A percentile compares a stretch with the other conserved stretches of the same genome.
These are phyloP conservation scores for Parasarocladium wereldwijsianum DNA, from an alignment of 2,329 filamentous ascomycete species.

Conservation along the genomic window DNA sequence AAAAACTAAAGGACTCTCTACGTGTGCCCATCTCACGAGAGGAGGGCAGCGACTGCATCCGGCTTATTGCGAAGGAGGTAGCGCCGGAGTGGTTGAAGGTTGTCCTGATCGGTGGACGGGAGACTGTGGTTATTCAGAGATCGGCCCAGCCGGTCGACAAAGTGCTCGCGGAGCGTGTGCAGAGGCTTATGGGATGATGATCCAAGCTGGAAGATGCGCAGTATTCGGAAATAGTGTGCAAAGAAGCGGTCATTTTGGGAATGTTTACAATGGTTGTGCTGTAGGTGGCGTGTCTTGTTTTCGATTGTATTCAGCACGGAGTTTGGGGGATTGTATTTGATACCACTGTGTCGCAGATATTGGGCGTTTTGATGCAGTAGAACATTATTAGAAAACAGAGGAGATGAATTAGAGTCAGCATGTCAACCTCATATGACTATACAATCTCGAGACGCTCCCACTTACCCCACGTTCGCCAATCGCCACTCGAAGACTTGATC, in stretches of 20 bases:
- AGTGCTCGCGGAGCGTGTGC: constrained; percentile 21
- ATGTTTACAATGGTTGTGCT: background rate
- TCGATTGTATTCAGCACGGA: background rate
- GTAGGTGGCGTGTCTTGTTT: background rate
- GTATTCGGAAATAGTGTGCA: background rate
- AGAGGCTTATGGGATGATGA: constrained; percentile 15
- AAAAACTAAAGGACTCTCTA: constrained; percentile 55
- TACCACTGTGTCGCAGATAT: too few relatives aligned
- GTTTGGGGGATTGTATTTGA: background rate
- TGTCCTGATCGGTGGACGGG: constrained; percentile 34
- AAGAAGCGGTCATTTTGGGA: background rate
- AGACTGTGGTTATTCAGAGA: constrained; percentile 42
- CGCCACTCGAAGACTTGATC: too few relatives aligned
- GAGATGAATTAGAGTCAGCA: too few relatives aligned
- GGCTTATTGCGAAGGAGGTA: constrained; percentile 36
- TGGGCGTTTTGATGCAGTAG: too few relatives aligned
- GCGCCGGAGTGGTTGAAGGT: constrained; percentile 42
- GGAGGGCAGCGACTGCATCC: constrained; percentile 34
- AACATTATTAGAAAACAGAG: too few relatives aligned
- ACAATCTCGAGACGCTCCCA: too few relatives aligned
- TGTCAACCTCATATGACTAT: too few relatives aligned
- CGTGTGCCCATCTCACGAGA: constrained; percentile 37
- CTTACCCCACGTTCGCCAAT: too few relatives aligned
- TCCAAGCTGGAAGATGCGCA: background rate
- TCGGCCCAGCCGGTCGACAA: constrained; percentile 23